Conservation (phyloP, 2,329 filamentous ascomycete species). For the Alternaria novae-zelandiae region DNA sequence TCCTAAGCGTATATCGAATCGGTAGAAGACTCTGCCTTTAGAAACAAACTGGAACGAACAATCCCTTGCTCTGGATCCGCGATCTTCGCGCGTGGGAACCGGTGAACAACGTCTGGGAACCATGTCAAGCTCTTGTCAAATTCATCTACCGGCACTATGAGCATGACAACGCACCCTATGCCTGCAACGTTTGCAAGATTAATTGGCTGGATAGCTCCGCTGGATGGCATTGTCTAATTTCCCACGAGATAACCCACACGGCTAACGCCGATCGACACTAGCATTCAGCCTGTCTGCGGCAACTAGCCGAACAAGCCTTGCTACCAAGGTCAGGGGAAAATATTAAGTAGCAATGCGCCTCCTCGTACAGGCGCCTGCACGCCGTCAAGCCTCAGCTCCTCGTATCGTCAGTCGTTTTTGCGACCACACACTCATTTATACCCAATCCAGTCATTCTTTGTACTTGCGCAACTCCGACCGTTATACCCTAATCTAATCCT, state of each 20-base stretch:
- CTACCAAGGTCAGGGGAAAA: constrained; percentile 12
- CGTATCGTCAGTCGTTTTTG: constrained; percentile 2
- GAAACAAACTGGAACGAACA: not conserved
- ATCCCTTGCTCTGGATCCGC: not conserved
- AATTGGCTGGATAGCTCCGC: not conserved
- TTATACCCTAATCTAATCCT: constrained; percentile 4
- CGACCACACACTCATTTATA: constrained; percentile 10
- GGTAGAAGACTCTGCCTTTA: not conserved
- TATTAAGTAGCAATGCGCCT: constrained; percentile 5
- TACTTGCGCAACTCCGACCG: not conserved
- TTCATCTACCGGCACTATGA: not conserved
- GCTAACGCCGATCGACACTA: constrained; percentile 10
- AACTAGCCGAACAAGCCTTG: constrained; percentile 15
- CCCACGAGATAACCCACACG: not conserved
- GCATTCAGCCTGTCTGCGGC: not conserved
- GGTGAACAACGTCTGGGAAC: not conserved
- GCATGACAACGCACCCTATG: not conserved
- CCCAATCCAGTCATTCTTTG: constrained; percentile 5
- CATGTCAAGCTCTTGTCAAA: not conserved
- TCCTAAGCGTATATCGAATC: not conserved
- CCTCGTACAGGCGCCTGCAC: constrained; percentile 7
- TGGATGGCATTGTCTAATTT: constrained; percentile 5
- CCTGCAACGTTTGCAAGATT: not conserved
- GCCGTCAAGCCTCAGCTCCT: not conserved
- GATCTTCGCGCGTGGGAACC: not conserved